A percentile compares a stretch with the other conserved stretches of the same genome.
Conservation (phyloP, 225 moss, liverwort and hornwort species). For the Climacium dendroides region DNA sequence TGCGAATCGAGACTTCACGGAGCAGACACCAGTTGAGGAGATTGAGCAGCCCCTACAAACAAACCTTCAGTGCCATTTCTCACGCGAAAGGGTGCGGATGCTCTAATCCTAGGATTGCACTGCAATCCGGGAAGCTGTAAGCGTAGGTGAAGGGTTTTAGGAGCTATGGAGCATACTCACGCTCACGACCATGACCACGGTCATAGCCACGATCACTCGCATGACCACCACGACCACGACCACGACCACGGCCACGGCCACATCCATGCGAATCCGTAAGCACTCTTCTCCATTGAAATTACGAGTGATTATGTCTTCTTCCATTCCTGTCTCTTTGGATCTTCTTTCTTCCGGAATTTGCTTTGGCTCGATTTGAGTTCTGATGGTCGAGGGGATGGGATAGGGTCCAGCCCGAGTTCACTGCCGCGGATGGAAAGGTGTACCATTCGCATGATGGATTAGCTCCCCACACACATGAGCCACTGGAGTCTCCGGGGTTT, state of each 20-base stretch:
- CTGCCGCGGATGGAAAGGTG: conserved; percentile 14
- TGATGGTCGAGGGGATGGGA: neutral
- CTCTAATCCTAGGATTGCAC: neutral
- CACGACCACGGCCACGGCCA: neutral
- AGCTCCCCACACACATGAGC: conserved; percentile 88
- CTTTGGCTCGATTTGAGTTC: neutral
- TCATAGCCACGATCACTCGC: neutral
- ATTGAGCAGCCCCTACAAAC: neutral
- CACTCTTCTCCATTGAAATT: neutral
- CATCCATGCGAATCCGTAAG: conserved; percentile 18
- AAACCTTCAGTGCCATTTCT: neutral
- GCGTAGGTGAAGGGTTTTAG: neutral
- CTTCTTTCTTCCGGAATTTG: neutral
- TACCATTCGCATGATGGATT: conserved; percentile 90
- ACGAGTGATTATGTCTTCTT: neutral
- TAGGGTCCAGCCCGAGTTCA: conserved; percentile 14
- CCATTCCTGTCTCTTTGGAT: neutral
- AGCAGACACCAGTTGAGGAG: neutral
- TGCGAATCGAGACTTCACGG: neutral
- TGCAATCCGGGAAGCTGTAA: neutral
- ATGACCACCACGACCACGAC: neutral
- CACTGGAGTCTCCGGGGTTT: conserved; percentile 86
- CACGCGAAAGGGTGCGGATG: neutral
- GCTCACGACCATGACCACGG: neutral
- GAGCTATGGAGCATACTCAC: conserved; percentile 12